phyloP scores from a whole-genome alignment of 1,139 yeast species.

The Magnusiomyces magnusii region DNA sequence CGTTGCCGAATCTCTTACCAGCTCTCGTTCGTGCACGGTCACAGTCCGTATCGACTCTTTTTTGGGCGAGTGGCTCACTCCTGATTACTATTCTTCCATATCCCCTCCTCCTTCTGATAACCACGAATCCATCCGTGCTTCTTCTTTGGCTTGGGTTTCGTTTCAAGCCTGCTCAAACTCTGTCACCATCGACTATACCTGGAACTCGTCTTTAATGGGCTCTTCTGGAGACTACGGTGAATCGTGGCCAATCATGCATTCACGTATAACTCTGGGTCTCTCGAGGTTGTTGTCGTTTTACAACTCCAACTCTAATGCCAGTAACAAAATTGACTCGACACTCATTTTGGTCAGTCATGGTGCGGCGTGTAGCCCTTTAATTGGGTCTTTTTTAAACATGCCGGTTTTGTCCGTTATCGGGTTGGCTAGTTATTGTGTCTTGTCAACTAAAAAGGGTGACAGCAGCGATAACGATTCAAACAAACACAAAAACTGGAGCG shows the following conservation, averaged over 20 bases:
- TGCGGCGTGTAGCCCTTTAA: conserved; percentile 36
- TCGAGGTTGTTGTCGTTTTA: conserved; percentile 24
- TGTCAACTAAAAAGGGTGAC: no score
- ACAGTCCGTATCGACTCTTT: conserved; percentile 31
- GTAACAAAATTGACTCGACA: conserved; percentile 14
- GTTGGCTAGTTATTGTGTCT: conserved; percentile 25
- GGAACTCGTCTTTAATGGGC: conserved; percentile 32
- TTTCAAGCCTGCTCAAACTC: conserved; percentile 5
- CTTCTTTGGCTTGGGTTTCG: conserved; percentile 24
- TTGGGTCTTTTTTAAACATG: conserved; percentile 29
- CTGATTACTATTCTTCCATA: conserved; percentile 33
- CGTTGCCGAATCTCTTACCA: conserved; percentile 18
- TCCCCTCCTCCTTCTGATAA: conserved; percentile 36
- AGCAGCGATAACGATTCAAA: no score
- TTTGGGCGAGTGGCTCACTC: conserved; percentile 38
- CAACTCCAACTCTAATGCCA: conserved; percentile 4
- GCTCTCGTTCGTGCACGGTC: conserved; percentile 5
- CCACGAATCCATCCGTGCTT: conserved; percentile 25
- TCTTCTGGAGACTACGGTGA: conserved; percentile 35
- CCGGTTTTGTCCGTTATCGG: conserved; percentile 32
- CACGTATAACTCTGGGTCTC: conserved; percentile 30
- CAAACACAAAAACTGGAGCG: no score
- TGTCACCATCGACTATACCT: conserved; percentile 20
- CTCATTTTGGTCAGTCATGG: conserved; percentile 36
- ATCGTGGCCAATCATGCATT: conserved; percentile 34